These are phyloP conservation scores for Thielaviopsis populi DNA, from an alignment of 2,329 filamentous ascomycete species.

Conservation along the genomic window DNA sequence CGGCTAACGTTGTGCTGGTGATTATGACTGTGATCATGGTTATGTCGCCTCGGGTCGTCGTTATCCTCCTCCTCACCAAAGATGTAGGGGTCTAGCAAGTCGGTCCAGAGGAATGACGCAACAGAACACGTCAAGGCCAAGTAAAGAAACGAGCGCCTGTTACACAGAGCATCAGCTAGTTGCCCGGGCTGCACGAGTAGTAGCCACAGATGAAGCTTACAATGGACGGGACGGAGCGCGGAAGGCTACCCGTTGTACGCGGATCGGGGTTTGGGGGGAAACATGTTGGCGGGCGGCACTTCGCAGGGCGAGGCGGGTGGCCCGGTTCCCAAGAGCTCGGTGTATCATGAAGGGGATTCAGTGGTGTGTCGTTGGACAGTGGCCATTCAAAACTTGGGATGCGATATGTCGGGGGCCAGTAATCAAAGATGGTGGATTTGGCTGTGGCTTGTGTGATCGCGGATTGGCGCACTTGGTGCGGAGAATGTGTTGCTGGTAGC, in stretches of 20 bases:
- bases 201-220: neutral
- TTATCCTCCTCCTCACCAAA: slow-evolving; percentile 14
- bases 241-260: slow-evolving; percentile 14
- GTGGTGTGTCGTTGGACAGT: neutral
- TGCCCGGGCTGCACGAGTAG: neutral
- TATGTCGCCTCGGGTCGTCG: neutral
- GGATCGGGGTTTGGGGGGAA: slow-evolving; percentile 12
- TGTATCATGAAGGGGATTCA: slow-evolving; percentile 6
- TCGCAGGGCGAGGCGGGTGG: slow-evolving; percentile 12
- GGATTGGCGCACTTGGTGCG: too few relatives aligned
- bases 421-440: neutral
- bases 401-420: neutral
- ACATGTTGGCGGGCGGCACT: slow-evolving; percentile 15
- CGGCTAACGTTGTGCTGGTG: neutral
- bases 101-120: slow-evolving; percentile 11
- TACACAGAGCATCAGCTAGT: neutral
- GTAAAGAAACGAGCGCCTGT: slow-evolving; percentile 10
- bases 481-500: too few relatives aligned
- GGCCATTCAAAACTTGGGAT: neutral
- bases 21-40: neutral
- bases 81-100: slow-evolving; percentile 13
- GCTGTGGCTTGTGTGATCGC: too few relatives aligned
- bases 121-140: neutral
- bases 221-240: slow-evolving; percentile 12
- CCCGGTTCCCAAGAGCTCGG: slow-evolving; percentile 11